Base-by-base conservation (phyloP, 106 monocot species). In the Ottelia alismoides region DNA sequence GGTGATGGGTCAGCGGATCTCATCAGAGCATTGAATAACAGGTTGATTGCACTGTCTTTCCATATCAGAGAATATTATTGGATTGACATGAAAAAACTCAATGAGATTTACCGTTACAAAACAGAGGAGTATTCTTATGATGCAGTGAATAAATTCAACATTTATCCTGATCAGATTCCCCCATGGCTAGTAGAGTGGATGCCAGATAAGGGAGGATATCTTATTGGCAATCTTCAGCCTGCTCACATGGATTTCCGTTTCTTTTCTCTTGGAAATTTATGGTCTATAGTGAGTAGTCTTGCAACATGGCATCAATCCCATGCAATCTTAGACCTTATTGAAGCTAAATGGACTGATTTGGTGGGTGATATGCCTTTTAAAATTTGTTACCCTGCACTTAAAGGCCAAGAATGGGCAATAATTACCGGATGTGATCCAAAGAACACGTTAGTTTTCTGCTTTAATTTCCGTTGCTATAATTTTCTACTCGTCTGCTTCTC, bases 101-200 rank as follows among this genome's bases (percentile, higher is more conserved):
- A 65, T 30, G 65, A 65, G 45, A 65, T 65, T 1, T 65, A 65
- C 14, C 53, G 55, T 12, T 65, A 65, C 46, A 65, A 65, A 29
- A 65, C 65, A 43, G 65, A 57, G 49, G 60, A 60, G 50, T 69
- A 61, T 21, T 69, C 67, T 19, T 47, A 67, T 49, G 67, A 74
- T 56, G 73, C 73, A 18, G 52, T 66, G 23, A 74, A 74, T 30
- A 74, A 74, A 28, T 74, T 74, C 30, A 74, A 74, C 14, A 74
- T 74, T 12, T 74, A 74, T 61, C 61, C 60, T 28, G 69, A 69
- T 44, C 60, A 69, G 29, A 53, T 69, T 30, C 52, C 69, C 53
- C 11, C 44, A 22, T 69, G 60, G 60, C 69, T 69, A n/a, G 69
- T 61, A 4, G 69, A 69, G 1, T 69, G 61, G 61, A 61, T 69